Base-by-base conservation (phyloP, 1,284 basidiomycete species). In the Ganoderma lucidum region DNA sequence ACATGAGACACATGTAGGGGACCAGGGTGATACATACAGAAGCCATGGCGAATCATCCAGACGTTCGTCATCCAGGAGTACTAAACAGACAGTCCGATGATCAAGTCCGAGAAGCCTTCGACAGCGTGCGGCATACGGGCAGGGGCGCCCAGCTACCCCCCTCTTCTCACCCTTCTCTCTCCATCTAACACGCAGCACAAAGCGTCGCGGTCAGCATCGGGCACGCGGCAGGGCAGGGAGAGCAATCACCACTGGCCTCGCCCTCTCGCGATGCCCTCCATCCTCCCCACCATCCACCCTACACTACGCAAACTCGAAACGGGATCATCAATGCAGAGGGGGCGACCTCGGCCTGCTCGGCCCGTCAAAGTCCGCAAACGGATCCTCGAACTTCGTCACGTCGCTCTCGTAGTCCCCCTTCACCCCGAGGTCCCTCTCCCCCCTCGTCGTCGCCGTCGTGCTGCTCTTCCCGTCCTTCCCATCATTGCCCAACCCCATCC, bases 291-390 rank as follows among this genome's bases (percentile, higher is more conserved):
- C 17, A 28, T 8, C 23, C 23, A 55, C 32, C 14, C 17, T 17
- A 1, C 1, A 14, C 3, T 3, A 30, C 12, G 3, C n/a, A 0
- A 23, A 23, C 23, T 23, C 23, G 23, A 23, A 23, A 23, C 23
- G 23, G 1, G 23, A 23, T 23, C 23, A 23, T 65, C 63, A 67
- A 35, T 60, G 48, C 56, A 17, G 19, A 17, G 63, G 65, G 28
- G 62, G 58, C 15, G 39, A 28, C 60, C 63, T 70, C 56, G 74
- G 61, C 64, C 67, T 65, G 59, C 60, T 67, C 48, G 71, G 69
- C 28, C 73, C 78, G 53, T 84, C 83, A 65, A 81, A 82, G 71
- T 87, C 84, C n/a, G 80, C 80, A 67, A 87, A 87, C 59, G 86
- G 86, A 74, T 86, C 82, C 62, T 83, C 82, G 62, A 71, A 71